Evolutionary conservation across 306 rosid species (phyloP).

Genomic region (Acacia melanoxylon): DNA sequence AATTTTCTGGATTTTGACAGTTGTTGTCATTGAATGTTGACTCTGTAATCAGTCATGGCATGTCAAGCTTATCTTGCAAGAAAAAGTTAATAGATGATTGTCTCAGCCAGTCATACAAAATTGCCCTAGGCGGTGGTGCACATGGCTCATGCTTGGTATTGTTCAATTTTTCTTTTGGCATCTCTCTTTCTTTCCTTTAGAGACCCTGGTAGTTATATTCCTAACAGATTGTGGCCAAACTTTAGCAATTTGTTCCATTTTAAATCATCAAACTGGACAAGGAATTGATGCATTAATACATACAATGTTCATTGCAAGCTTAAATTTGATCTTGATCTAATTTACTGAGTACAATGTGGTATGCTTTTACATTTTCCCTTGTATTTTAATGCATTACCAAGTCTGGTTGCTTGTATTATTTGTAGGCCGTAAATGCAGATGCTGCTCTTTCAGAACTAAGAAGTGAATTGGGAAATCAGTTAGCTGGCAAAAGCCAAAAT

Average conservation of each 20-base stretch:
- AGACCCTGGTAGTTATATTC: neutral
- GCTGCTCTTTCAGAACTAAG: constrained; percentile 60
- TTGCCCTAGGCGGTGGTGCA: constrained; percentile 63
- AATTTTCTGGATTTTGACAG: constrained; percentile 47
- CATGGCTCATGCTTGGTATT: constrained; percentile 80
- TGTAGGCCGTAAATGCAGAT: constrained; percentile 81
- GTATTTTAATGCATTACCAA: neutral
- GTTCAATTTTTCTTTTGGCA: neutral
- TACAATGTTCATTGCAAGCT: neutral
- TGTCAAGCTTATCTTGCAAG: constrained; percentile 55
- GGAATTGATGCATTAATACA: neutral
- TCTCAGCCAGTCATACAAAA: constrained; percentile 60
- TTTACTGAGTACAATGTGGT: neutral
- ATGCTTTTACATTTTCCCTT: neutral
- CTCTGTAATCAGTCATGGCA: constrained; percentile 61
- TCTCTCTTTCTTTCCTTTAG: neutral
- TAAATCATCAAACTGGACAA: neutral
- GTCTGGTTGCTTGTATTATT: constrained; percentile 11
- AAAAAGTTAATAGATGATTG: constrained; percentile 66
- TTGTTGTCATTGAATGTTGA: constrained; percentile 69
- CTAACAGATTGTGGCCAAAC: neutral
- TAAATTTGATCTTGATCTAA: neutral
- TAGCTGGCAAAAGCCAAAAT: constrained; percentile 73
- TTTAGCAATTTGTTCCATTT: neutral
- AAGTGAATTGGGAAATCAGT: constrained; percentile 85